These are phyloP conservation scores for Clarireedia hainanense DNA, from an alignment of 2,329 filamentous ascomycete genomes.

Conservation along the genomic window DNA sequence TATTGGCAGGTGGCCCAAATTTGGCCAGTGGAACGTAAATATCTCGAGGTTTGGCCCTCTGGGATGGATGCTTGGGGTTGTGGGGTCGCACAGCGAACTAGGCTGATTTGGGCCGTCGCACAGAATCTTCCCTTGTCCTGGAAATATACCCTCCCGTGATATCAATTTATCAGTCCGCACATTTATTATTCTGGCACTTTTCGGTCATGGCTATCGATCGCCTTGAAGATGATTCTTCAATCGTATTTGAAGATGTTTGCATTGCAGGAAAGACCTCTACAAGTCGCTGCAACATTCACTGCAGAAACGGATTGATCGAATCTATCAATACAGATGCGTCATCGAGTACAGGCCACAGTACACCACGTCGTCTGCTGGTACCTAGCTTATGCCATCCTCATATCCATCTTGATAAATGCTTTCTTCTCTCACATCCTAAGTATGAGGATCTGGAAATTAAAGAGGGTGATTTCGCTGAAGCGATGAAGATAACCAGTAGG, in stretches of 20 bases:
- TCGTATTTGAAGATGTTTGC: constrained; percentile 21
- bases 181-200: too few species aligned
- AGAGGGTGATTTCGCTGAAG: constrained; percentile 57
- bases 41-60: background rate
- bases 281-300: constrained; percentile 28
- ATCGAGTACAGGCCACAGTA: background rate
- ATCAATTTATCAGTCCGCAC: too few species aligned
- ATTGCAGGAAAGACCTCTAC: constrained; percentile 25
- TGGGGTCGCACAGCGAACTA: too few species aligned
- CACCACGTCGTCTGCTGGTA: constrained; percentile 32
- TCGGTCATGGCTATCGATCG: too few species aligned
- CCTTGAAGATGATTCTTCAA: too few species aligned
- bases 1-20: constrained; percentile 26
- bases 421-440: constrained; percentile 48
- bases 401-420: constrained; percentile 64
- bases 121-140: too few species aligned
- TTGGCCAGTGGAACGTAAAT: too few species aligned
- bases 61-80: too few species aligned
- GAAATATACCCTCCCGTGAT: too few species aligned
- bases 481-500: constrained; percentile 45
- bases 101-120: too few species aligned
- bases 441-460: constrained; percentile 53
- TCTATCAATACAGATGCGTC: background rate
- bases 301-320: constrained; percentile 22
- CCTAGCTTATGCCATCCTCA: constrained; percentile 64